Evolutionary conservation across 495 filamentous ascomycete species (phyloP).

Genomic region (Penicillium cataractarum): DNA sequence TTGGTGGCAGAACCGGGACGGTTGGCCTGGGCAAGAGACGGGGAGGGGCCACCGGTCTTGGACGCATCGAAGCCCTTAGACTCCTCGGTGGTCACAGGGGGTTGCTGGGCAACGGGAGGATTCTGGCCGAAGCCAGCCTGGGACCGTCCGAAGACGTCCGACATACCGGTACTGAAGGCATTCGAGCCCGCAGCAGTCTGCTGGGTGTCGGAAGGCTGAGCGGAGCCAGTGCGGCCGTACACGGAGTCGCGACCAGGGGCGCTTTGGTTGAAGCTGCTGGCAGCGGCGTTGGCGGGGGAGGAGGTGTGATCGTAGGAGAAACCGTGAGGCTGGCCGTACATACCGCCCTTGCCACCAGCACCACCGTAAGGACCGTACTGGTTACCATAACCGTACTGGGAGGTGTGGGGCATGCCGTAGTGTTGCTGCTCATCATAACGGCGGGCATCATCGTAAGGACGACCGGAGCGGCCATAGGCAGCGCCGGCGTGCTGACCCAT

Average conservation of each 20-base stretch:
- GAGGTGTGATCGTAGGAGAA: slow-evolving; percentile 83
- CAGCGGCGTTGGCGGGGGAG: slow-evolving; percentile 66
- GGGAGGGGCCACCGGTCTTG: slow-evolving; percentile 80
- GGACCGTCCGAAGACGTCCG: slow-evolving; percentile 78
- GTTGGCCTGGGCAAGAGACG: slow-evolving; percentile 75
- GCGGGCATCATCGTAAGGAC: slow-evolving; percentile 60
- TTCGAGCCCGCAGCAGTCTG: slow-evolving; percentile 60
- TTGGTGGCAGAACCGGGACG: slow-evolving; percentile 87
- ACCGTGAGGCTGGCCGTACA: slow-evolving; percentile 78
- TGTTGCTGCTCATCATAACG: slow-evolving; percentile 52
- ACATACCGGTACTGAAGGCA: slow-evolving; percentile 68
- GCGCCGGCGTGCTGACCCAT: slow-evolving; percentile 46
- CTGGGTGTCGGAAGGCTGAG: slow-evolving; percentile 70
- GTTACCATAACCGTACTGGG: slow-evolving; percentile 68
- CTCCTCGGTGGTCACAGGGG: slow-evolving; percentile 64
- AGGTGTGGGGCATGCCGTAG: slow-evolving; percentile 55
- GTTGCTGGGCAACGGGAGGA: slow-evolving; percentile 67
- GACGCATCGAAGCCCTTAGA: slow-evolving; percentile 77
- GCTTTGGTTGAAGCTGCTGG: slow-evolving; percentile 67
- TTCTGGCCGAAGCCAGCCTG: slow-evolving; percentile 69
- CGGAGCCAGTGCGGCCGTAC: slow-evolving; percentile 75
- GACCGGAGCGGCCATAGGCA: slow-evolving; percentile 55
- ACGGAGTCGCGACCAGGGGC: slow-evolving; percentile 72
- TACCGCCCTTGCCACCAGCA: slow-evolving; percentile 62
- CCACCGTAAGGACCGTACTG: slow-evolving; percentile 71